phyloP scores from a whole-genome alignment of 768 basidiomycete species.

The Scleroderma citrinum region DNA sequence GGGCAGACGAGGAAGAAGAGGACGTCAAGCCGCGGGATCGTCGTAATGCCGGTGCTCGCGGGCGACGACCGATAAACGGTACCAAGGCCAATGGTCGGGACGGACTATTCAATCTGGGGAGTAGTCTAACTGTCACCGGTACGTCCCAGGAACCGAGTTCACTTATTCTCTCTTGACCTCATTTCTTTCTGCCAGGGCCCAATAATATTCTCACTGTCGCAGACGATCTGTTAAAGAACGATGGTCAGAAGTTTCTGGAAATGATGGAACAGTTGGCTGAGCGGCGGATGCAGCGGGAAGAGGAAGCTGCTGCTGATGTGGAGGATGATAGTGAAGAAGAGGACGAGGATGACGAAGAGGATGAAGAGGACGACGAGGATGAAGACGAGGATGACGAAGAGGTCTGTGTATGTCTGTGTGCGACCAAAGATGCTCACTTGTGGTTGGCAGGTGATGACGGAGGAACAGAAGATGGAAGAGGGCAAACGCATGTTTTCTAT shows the following conservation, averaged over 20 bases:
- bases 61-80: slow-evolving; percentile 38
- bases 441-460: slow-evolving; percentile 64
- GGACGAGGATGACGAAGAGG: slow-evolving; percentile 53
- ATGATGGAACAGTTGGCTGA: slow-evolving; percentile 99
- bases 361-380: slow-evolving; percentile 62
- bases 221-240: slow-evolving; percentile 96
- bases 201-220: slow-evolving; percentile 98
- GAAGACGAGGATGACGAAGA: slow-evolving; percentile 45
- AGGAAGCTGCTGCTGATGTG: slow-evolving; percentile 55
- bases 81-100: slow-evolving; percentile 46
- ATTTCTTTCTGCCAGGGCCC: slow-evolving; percentile 43
- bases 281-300: slow-evolving; percentile 87
- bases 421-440: slow-evolving; percentile 8
- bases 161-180: slow-evolving; percentile 3
- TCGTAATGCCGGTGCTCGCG: slow-evolving; percentile 30
- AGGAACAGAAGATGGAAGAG: slow-evolving; percentile 98
- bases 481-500: slow-evolving; percentile 99
- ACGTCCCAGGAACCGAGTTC: slow-evolving; percentile 24
- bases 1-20: slow-evolving; percentile 53
- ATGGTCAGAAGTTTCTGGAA: slow-evolving; percentile 97
- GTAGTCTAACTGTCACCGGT: slow-evolving; percentile 78
- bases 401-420: slow-evolving; percentile 24
- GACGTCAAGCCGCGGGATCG: slow-evolving; percentile 41
- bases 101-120: slow-evolving; percentile 76
- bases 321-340: slow-evolving; percentile 59